Percentiles rank a stretch among this genome's conserved stretches.
Conservation (phyloP, 2,329 filamentous ascomycete species). For the Neofusicoccum cordaticola region DNA sequence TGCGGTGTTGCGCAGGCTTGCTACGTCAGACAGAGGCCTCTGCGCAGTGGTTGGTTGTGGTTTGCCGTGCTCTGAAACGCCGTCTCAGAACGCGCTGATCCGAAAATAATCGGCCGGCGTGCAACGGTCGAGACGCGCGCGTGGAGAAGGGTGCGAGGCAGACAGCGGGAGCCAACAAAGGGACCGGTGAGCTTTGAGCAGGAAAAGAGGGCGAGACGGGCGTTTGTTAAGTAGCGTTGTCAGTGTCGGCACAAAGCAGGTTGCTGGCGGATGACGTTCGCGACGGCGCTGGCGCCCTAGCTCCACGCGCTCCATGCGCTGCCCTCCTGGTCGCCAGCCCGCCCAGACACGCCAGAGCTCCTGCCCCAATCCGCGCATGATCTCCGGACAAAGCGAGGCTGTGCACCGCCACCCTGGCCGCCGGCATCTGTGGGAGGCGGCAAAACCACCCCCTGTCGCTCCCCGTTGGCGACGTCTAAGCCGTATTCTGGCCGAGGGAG, state of each 20-base stretch:
- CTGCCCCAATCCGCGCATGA: background rate
- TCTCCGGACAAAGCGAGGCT: background rate
- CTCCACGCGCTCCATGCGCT: background rate
- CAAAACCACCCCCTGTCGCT: too few species aligned
- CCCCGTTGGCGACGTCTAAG: too few species aligned
- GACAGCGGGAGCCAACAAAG: background rate
- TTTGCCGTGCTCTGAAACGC: conserved; percentile 35
- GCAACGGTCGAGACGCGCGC: conserved; percentile 2
- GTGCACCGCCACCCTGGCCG: background rate
- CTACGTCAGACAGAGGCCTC: conserved; percentile 8
- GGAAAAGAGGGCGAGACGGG: background rate
- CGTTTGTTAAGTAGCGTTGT: conserved; percentile 1
- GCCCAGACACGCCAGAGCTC: background rate
- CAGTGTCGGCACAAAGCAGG: conserved; percentile 1
- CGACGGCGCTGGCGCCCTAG: background rate
- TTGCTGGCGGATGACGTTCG: conserved; percentile 7
- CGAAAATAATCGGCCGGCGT: conserved; percentile 2
- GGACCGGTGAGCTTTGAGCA: background rate
- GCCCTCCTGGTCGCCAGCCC: background rate
- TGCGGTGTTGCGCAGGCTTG: conserved; percentile 18
- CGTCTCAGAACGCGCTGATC: conserved; percentile 25
- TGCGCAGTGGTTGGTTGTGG: conserved; percentile 31
- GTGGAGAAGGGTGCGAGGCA: background rate
- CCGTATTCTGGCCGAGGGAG: too few species aligned
- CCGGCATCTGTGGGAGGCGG: too few species aligned